Evolutionary conservation across 805 yeast species (phyloP), one percentile per base, ranked within the genome.

Genomic region (Scheffersomyces lignosus): DNA sequence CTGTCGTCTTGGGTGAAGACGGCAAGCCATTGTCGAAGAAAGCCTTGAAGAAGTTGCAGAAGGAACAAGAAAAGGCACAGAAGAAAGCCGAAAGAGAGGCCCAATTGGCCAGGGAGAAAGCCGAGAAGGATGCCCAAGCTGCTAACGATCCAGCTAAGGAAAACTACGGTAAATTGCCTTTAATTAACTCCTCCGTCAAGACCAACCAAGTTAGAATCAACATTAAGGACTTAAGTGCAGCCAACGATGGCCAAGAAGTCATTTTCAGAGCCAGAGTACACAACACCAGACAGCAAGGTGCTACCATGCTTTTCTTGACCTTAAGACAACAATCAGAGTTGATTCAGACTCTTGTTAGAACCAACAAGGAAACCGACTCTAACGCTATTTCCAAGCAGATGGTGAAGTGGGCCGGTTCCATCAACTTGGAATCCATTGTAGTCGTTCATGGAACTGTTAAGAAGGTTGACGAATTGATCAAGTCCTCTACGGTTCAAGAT

Each of bases 1-100:
- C 48, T 30, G 63, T 62, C 14, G 46, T 66, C 32, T 57, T 79
- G 31, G 83, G 84, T 9, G 78, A 78, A 47, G 91, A 85, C 58
- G 96, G 96, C 29, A 81, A 77, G 66, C 96, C 96, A 18, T 70
- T 88, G 51, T 83, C 95, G 40, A 93, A 93, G 68, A 93, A 90
- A 62, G 99, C 96, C 2, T 71, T 93, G 54, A 93, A 93, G 77
- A 93, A 93, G 71, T 77, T 93, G 45, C 93, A 86, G 62, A 91
- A 91, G 58, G 96, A 87, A 66, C 80, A 77, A 58, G 97, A 90
- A 67, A 91, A 91, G 73, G 95, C 83, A 49, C 81, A 77, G 58
- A 91, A 90, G 76, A 90, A 90, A 73, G 93, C 88, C 27, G 97
- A 87, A 63, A 83, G 83, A 55, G 97, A 93, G 35, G 95, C 85